Evolutionary conservation across 208 protist genomes (phyloP).

Genomic region (Trypanosoma avium): DNA sequence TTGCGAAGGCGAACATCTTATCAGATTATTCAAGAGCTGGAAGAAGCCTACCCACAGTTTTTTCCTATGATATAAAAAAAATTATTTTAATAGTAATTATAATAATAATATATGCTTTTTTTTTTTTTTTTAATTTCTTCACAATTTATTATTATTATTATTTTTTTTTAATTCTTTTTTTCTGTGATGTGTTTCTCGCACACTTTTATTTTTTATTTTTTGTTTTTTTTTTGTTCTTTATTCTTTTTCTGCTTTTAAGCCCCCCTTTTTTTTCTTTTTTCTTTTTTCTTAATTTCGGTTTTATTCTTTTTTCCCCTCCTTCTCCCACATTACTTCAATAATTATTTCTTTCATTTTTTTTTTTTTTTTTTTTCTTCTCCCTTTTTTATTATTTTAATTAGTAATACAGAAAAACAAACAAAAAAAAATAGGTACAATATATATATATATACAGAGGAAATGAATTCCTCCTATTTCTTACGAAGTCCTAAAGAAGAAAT

Average conservation of each 20-base stretch:
- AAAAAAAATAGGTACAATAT: constrained; percentile 1
- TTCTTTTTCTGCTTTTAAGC: no score
- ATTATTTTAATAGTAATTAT: no score
- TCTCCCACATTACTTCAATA: neutral
- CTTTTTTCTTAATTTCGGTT: neutral
- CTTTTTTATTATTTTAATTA: no score
- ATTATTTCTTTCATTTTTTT: constrained; percentile 1
- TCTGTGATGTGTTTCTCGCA: neutral
- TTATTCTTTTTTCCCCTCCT: neutral
- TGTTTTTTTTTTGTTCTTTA: neutral
- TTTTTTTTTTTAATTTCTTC: constrained; percentile 9
- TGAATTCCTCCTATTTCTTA: constrained; percentile 5
- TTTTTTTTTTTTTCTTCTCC: neutral
- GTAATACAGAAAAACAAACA: neutral
- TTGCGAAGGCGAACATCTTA: constrained; percentile 6
- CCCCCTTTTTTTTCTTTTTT: neutral
- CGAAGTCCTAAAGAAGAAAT: constrained; percentile 13
- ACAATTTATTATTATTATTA: constrained; percentile 14
- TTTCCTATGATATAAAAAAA: constrained; percentile 18
- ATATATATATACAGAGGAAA: no score
- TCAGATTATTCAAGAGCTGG: constrained; percentile 16
- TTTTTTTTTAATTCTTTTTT: constrained; percentile 4
- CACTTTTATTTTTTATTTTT: constrained; percentile 3
- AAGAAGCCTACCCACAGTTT: constrained; percentile 22
- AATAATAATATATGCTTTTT: constrained; percentile 23